Evolutionary conservation across 208 protist species (phyloP), one percentile per base, ranked within the genome.

Genomic region (Leishmania turanica): DNA sequence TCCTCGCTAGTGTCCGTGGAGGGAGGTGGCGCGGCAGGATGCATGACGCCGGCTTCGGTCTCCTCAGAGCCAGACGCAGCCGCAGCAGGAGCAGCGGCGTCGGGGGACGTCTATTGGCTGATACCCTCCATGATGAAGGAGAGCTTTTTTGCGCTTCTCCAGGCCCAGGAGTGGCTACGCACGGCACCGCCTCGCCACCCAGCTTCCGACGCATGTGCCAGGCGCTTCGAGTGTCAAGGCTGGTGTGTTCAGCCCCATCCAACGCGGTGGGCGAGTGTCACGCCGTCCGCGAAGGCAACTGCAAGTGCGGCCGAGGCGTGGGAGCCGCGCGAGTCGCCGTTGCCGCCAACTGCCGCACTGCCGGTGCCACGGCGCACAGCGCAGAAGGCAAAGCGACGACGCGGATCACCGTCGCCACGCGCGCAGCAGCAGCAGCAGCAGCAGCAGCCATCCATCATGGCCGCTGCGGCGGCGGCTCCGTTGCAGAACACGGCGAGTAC

Each of bases 61-160:
- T 47, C 27, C 42, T 47, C 69, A 17, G 78, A 62, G 13, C 21
- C 66, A 34, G 69, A 73, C 69, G 27, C 40, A 9, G 45, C 40
- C 42, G 24, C n/a, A 13, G 47, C 49, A 9, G 49, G 21, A 21
- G 62, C 62, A 15, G 51, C 62, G 34, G 37, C 6, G 49, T 42
- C 51, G 37, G 27, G 45, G 34, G 65, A 72, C 34, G 77, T 75
- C 42, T 85, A 82, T 58, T 85, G 78, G 77, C 62, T 85, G n/a
- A 79, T 85, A 53, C 82, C 82, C 9, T 62, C 77, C 1, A 17
- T 64, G 4, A 54, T 85, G 21, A 65, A 76, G 27, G 54, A 85
- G 3, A 75, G 68, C n/a, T 85, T 85, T 34, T n/a, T 81, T 21
- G 77, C 82, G 9, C 58, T 85, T 42, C 73, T 85, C 51, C 54